Evolutionary conservation across 83 land plant genomes (phyloP).

Genomic region (Larix sibirica): DNA sequence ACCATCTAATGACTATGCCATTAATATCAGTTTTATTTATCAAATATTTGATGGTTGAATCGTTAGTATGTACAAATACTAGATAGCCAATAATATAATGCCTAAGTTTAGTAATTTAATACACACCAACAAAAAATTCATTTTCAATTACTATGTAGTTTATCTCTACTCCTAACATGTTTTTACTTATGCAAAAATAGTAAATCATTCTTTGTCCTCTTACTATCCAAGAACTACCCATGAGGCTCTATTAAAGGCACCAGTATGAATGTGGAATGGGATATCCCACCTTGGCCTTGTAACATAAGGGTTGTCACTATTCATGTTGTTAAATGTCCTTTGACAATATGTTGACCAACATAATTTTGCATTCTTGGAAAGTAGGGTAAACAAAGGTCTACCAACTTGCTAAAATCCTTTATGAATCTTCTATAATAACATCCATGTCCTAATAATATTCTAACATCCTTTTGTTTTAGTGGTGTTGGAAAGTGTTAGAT

Average conservation of each 20-base stretch:
- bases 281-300: neutral
- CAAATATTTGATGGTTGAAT: too few species aligned
- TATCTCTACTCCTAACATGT: neutral
- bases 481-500: too few species aligned
- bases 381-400: neutral
- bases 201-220: neutral
- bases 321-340: too few species aligned
- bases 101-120: too few species aligned
- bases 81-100: too few species aligned
- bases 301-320: neutral
- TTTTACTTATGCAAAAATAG: neutral
- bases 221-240: neutral
- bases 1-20: too few species aligned
- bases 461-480: neutral
- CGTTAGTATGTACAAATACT: too few species aligned
- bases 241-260: neutral
- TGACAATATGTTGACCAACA: too few species aligned
- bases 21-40: too few species aligned
- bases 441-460: neutral
- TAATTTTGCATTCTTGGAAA: neutral
- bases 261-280: neutral
- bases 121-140: too few species aligned
- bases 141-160: too few species aligned
- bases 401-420: neutral
- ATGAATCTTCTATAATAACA: neutral